Base-by-base conservation (phyloP, 148 eudicot genomes). In the Fagopyrum homotropicum region DNA sequence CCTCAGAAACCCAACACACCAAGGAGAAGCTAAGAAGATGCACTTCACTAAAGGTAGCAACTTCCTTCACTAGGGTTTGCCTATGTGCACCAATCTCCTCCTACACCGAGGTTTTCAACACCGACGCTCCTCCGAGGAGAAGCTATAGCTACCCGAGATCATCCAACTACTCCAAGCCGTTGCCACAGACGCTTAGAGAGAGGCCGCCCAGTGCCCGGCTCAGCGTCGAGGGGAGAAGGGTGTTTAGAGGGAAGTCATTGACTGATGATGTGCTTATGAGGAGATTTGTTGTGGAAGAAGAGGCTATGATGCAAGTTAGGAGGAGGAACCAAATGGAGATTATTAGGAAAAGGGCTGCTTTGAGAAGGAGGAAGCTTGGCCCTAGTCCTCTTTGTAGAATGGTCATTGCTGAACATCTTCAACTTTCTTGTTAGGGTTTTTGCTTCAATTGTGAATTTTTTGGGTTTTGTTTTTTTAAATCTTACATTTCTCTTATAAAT, bases 81-180 rank as follows among this genome's bases (percentile, higher is more conserved):
- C 75, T 93, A 73, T 93, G 98, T 66, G 95, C 89, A 6, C 98
- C 98, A n/a, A 89, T 93, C 51, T 88, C 97, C 4, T 91, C 97
- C 69, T 89, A 91, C 85, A 84, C 83, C 3, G 95, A 93, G 75
- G 86, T 91, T 19, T 91, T 93, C 80, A 88, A 80, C 54, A 77
- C 79, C 0, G 93, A 89, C 30, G 79, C 81, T 19, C 93, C 97
- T 17, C 93, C 95, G 3, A 85, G 98, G 60, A 85, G 97, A 82
- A 93, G 98, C 73, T 84, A 89, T 45, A 91, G 88, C 16, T 91
- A 91, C 60, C 95, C 98, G 11, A 75, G 90, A 73, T 88, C 93
- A 69, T 88, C 93, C 9, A 43, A 40, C 71, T 66, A 66, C 71
- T 66, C 71, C 30, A 93, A 88, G 81, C 80, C 88, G 2, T 82